Evolutionary conservation across 1,139 yeast species (phyloP).

Genomic region (Yamadazyma dendronema): DNA sequence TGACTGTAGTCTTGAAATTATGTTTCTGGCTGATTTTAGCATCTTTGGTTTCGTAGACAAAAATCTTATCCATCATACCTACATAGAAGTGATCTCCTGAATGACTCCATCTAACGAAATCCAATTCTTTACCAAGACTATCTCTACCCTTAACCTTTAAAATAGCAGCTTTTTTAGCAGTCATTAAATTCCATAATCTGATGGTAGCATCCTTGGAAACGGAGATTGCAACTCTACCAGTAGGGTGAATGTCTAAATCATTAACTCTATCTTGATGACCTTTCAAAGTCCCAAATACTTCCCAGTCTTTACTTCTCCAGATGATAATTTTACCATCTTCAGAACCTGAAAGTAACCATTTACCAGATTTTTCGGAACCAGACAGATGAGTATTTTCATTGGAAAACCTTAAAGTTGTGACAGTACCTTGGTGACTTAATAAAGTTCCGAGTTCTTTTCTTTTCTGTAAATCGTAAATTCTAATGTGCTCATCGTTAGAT

Average conservation of each 20-base stretch:
- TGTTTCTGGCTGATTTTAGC: constrained; percentile 58
- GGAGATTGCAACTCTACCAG: constrained; percentile 88
- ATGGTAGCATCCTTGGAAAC: constrained; percentile 84
- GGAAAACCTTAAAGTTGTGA: constrained; percentile 74
- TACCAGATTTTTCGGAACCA: constrained; percentile 46
- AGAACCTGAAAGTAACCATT: constrained; percentile 88
- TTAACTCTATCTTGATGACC: constrained; percentile 79
- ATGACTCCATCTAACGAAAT: constrained; percentile 61
- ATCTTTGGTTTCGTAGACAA: constrained; percentile 62
- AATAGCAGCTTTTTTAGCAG: constrained; percentile 91
- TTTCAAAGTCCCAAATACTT: constrained; percentile 78
- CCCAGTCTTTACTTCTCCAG: constrained; percentile 99
- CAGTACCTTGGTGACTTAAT: constrained; percentile 86
- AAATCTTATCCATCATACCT: constrained; percentile 64
- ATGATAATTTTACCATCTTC: constrained; percentile 88
- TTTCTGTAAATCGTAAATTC: constrained; percentile 90
- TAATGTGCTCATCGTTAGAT: constrained; percentile 92
- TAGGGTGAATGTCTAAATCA: constrained; percentile 86
- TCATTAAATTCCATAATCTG: constrained; percentile 93
- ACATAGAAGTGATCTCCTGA: constrained; percentile 72
- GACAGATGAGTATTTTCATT: constrained; percentile 29
- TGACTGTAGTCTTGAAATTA: constrained; percentile 56
- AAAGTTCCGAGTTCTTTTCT: constrained; percentile 92
- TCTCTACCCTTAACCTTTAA: constrained; percentile 70
- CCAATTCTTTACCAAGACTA: constrained; percentile 63